These are phyloP conservation scores for Rubus idaeus DNA, from an alignment of 306 rosid species.

Conservation along the genomic window DNA sequence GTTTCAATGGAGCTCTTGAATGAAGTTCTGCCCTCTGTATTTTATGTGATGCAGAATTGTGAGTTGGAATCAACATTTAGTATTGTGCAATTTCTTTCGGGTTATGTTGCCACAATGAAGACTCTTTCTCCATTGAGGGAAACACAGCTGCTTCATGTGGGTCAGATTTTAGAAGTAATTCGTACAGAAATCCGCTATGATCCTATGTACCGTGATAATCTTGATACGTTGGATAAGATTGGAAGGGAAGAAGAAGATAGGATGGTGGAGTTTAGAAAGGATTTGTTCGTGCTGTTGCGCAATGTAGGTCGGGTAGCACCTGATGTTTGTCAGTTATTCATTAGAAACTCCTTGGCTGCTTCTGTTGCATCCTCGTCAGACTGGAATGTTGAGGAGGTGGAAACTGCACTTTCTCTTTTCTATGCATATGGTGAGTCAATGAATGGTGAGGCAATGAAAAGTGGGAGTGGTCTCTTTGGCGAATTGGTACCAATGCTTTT, in stretches of 20 bases:
- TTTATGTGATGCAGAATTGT: slow-evolving; percentile 67
- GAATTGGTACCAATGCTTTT: slow-evolving; percentile 78
- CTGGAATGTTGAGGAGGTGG: slow-evolving; percentile 86
- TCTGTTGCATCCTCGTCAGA: slow-evolving; percentile 68
- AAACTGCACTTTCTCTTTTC: slow-evolving; percentile 78
- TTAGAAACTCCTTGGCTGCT: slow-evolving; percentile 60
- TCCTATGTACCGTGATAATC: slow-evolving; percentile 62
- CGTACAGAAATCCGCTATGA: slow-evolving; percentile 71
- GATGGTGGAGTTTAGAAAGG: slow-evolving; percentile 86
- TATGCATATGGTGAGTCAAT: slow-evolving; percentile 81
- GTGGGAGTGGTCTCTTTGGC: slow-evolving; percentile 65
- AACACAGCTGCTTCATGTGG: slow-evolving; percentile 66
- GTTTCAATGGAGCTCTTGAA: slow-evolving; percentile 67
- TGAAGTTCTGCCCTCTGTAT: slow-evolving; percentile 85
- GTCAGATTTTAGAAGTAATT: slow-evolving; percentile 87
- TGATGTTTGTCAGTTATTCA: slow-evolving; percentile 66
- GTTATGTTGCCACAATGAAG: slow-evolving; percentile 76
- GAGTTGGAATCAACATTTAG: slow-evolving; percentile 81
- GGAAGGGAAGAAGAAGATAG: slow-evolving; percentile 95
- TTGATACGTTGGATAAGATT: slow-evolving; percentile 72
- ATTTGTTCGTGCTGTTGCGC: slow-evolving; percentile 71
- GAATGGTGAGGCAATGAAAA: slow-evolving; percentile 64
- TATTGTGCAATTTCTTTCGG: slow-evolving; percentile 78
- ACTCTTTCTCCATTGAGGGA: slow-evolving; percentile 64
- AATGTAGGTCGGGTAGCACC: slow-evolving; percentile 69